Percentiles rank a stretch among this genome's conserved stretches.
These are phyloP conservation scores for Starmerella bacillaris DNA, from an alignment of 805 yeast species.

Conservation along the genomic window DNA sequence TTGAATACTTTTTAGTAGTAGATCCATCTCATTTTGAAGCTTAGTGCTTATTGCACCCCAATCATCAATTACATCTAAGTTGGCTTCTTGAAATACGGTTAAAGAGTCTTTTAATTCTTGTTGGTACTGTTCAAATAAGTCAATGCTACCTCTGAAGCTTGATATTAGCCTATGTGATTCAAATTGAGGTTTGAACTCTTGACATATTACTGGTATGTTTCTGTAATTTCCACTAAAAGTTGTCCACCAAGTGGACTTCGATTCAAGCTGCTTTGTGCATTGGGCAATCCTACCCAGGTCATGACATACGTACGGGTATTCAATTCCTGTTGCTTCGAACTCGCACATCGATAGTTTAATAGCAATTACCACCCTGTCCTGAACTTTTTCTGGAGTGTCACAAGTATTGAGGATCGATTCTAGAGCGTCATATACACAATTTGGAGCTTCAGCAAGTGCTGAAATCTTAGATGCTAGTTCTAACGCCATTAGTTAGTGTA, in stretches of 20 bases:
- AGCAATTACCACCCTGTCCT: slow-evolving; percentile 15
- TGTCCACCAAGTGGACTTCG: slow-evolving; percentile 46
- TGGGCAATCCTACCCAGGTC: background rate
- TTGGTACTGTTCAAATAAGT: slow-evolving; percentile 5
- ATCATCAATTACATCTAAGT: background rate
- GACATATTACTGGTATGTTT: slow-evolving; percentile 34
- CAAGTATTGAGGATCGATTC: slow-evolving; percentile 18
- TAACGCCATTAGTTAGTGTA: slow-evolving; percentile 11
- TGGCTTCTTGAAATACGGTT: background rate
- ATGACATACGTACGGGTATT: slow-evolving; percentile 17
- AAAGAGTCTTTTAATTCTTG: background rate
- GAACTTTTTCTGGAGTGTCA: slow-evolving; percentile 8
- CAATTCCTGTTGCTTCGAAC: slow-evolving; percentile 18
- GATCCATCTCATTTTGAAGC: background rate
- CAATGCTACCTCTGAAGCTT: slow-evolving; percentile 6
- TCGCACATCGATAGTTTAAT: slow-evolving; percentile 21
- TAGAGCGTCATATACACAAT: slow-evolving; percentile 18
- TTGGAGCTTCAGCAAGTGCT: slow-evolving; percentile 14
- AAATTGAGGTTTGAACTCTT: slow-evolving; percentile 14
- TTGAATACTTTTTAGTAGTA: background rate
- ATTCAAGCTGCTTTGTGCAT: slow-evolving; percentile 18
- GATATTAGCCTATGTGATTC: slow-evolving; percentile 9
- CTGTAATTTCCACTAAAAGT: slow-evolving; percentile 50
- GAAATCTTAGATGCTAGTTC: slow-evolving; percentile 9
- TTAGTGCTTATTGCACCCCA: background rate